Conservation (phyloP, 129 eudicot species). For the Tagetes patula region DNA sequence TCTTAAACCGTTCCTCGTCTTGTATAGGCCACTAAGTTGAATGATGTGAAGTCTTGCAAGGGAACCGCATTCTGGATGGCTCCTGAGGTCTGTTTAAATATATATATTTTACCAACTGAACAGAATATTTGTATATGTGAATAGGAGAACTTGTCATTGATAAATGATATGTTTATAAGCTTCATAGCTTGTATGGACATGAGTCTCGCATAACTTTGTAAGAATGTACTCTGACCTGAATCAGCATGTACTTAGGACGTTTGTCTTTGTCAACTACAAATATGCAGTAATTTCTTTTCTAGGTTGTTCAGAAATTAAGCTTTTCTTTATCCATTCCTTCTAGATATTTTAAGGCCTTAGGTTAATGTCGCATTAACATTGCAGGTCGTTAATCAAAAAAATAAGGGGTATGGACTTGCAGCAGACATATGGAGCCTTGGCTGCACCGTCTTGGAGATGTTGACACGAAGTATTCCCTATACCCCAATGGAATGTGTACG, state of each 20-base stretch:
- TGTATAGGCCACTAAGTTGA: slow-evolving; percentile 68
- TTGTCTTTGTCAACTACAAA: neutral
- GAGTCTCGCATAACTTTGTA: neutral
- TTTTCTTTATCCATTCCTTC: neutral
- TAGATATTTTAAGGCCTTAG: neutral
- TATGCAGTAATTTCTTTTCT: slow-evolving; percentile 3
- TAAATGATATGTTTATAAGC: neutral
- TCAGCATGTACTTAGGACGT: neutral
- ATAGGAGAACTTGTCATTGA: neutral
- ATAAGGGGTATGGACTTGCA: slow-evolving; percentile 78
- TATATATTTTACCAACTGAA: slow-evolving; percentile 10
- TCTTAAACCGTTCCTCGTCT: slow-evolving; percentile 19
- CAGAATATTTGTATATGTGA: slow-evolving; percentile 9
- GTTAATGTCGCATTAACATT: slow-evolving; percentile 5
- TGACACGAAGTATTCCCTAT: slow-evolving; percentile 77
- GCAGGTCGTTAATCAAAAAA: slow-evolving; percentile 70
- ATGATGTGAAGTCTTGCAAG: slow-evolving; percentile 87
- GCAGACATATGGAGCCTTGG: slow-evolving; percentile 99
- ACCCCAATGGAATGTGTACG: slow-evolving; percentile 72
- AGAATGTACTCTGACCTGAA: neutral
- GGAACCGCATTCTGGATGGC: slow-evolving; percentile 99
- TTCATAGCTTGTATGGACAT: too few relatives aligned
- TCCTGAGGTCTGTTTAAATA: slow-evolving; percentile 75
- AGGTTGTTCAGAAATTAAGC: neutral
- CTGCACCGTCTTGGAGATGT: slow-evolving; percentile 96